Evolutionary conservation across 2,329 filamentous ascomycete genomes (phyloP), one percentile per base, ranked within the genome.

Genomic region (Aureobasidium sp.): DNA sequence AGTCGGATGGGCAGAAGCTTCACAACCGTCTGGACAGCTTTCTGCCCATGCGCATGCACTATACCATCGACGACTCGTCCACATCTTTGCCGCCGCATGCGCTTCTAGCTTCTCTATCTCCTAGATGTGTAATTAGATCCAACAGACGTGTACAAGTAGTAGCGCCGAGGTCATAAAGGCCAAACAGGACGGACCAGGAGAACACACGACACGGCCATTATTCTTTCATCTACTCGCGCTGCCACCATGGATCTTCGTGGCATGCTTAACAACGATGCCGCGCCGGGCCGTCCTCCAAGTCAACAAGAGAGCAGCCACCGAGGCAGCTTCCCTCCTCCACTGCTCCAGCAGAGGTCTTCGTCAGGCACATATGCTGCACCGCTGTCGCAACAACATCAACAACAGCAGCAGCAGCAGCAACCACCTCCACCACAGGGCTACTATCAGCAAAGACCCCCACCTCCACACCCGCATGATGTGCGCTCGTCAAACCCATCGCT

Each of bases 181-280:
- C 53, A 10, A 12, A 32, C 34, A 52, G 2, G 32, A 17, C 48
- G 9, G 8, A 10, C n/a, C 50, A 52, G 20, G 20, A 8, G 9
- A 23, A 29, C 51, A 55, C 51, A 55, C 51, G 41, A 44, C 53
- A 56, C 37, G 23, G 12, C 37, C n/a, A n/a, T 17, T 10, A 48
- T n/a, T 32, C 26, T 32, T 17, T 29, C 27, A 46, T 57, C 53
- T 7, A 26, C 26, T 37, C 15, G 46, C 46, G 29, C 36, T 23
- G 29, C n/a, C 34, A 60, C 55, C 27, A 74, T 73, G 72, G 69
- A 74, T 64, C 66, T 74, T 60, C 56, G 47, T 8, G 63, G 63
- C 13, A 62, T 67, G 29, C 68, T 74, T 66, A 66, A 73, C 61
- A 72, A 72, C 61, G 68, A 72, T 61, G 65, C 68, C 23, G 62